Conservation (phyloP, 2,329 filamentous ascomycete species). For the Dothidotthia symphoricarpi region DNA sequence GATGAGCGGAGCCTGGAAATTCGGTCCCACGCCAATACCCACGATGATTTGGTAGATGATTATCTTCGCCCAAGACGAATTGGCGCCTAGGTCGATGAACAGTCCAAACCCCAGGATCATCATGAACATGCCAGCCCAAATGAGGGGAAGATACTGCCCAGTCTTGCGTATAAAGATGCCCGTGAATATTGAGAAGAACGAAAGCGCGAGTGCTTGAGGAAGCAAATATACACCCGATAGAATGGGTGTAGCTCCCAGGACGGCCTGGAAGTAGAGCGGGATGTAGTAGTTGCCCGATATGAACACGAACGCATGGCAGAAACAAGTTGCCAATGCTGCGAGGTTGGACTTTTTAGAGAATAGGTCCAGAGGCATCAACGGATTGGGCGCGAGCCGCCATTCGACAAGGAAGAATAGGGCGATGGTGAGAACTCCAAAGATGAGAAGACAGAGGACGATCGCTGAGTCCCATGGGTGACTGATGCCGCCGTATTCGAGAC, state of each 20-base stretch:
- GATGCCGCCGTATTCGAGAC: slow-evolving; percentile 80
- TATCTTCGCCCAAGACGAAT: slow-evolving; percentile 41
- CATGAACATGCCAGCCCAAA: slow-evolving; percentile 38
- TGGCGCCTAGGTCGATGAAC: slow-evolving; percentile 37
- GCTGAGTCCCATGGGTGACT: slow-evolving; percentile 71
- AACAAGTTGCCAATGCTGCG: slow-evolving; percentile 64
- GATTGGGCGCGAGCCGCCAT: slow-evolving; percentile 69
- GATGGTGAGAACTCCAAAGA: slow-evolving; percentile 67
- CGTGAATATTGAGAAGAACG: slow-evolving; percentile 58
- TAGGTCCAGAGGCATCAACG: slow-evolving; percentile 71
- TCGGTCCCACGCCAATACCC: slow-evolving; percentile 57
- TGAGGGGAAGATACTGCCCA: slow-evolving; percentile 45
- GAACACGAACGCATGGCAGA: slow-evolving; percentile 74
- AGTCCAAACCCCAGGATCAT: slow-evolving; percentile 42
- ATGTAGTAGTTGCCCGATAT: slow-evolving; percentile 77
- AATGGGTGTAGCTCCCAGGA: slow-evolving; percentile 66
- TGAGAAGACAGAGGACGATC: slow-evolving; percentile 71
- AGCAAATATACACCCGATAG: slow-evolving; percentile 73
- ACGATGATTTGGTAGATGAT: slow-evolving; percentile 42
- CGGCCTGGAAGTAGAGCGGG: slow-evolving; percentile 80
- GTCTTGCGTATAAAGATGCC: slow-evolving; percentile 54
- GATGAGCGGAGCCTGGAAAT: slow-evolving; percentile 68
- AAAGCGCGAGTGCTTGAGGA: slow-evolving; percentile 67
- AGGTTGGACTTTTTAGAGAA: slow-evolving; percentile 67
- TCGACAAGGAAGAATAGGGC: slow-evolving; percentile 71